These are phyloP conservation scores for Akanthomyces dipterigenus DNA, from an alignment of 2,329 filamentous ascomycete genomes.

Conservation along the genomic window DNA sequence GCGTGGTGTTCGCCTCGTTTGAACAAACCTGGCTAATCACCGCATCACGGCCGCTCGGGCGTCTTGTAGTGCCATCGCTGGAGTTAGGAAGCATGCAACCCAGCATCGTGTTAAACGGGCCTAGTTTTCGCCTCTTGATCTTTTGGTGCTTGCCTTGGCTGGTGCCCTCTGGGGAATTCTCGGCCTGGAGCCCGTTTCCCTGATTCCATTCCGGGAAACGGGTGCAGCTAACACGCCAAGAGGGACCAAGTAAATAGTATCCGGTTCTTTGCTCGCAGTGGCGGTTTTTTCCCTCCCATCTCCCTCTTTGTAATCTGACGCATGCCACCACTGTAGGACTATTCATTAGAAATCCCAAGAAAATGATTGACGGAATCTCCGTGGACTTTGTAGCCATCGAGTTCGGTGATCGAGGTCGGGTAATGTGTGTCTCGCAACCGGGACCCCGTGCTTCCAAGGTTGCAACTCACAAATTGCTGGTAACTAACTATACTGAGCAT, in stretches of 20 bases:
- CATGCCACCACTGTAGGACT: neutral
- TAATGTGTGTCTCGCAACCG: neutral
- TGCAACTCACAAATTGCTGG: neutral
- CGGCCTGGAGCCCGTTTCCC: no score
- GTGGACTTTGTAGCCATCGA: neutral
- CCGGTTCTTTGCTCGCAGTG: neutral
- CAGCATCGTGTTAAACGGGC: neutral
- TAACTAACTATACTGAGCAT: no score
- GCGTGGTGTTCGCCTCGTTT: no score
- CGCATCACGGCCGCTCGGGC: no score
- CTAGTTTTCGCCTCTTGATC: no score
- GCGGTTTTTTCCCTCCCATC: neutral
- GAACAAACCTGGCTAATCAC: no score
- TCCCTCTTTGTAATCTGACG: neutral
- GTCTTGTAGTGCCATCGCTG: no score
- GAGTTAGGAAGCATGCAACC: no score
- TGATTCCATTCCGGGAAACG: neutral
- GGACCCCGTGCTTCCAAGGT: no score
- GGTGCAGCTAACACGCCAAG: neutral
- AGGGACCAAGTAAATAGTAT: neutral
- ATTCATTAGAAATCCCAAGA: neutral
- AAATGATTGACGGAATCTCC: neutral
- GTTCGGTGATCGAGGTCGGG: conserved; percentile 1
- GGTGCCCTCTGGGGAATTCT: no score
- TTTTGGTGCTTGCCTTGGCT: no score